These are phyloP conservation scores for Teratosphaeria pseudoeucalypti DNA, from an alignment of 2,329 filamentous ascomycete species.

Conservation along the genomic window DNA sequence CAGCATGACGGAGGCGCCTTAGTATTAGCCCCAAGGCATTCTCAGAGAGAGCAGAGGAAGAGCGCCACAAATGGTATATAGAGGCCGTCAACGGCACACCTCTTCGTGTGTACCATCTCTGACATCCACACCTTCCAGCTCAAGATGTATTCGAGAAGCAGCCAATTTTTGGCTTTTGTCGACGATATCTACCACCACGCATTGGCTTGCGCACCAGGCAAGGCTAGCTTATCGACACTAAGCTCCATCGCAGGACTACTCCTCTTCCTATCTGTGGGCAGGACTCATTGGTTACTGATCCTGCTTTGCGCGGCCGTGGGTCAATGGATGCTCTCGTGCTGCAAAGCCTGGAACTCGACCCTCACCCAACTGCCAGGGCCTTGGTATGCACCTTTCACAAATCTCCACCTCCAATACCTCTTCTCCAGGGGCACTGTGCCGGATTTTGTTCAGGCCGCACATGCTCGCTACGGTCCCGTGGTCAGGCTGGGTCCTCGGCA, in stretches of 20 bases:
- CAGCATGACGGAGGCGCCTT: too few species aligned
- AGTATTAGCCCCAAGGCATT: too few species aligned
- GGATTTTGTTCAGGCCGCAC: not conserved
- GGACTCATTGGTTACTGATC: not conserved
- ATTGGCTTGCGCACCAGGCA: not conserved
- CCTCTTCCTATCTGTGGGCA: not conserved
- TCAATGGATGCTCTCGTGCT: not conserved
- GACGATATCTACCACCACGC: not conserved
- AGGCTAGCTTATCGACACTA: not conserved
- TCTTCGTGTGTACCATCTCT: not conserved
- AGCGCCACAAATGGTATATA: not conserved
- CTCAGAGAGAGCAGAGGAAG: too few species aligned
- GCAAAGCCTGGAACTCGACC: not conserved
- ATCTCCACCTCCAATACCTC: not conserved
- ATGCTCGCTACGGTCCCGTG: not conserved
- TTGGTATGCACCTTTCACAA: not conserved
- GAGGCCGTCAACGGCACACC: not conserved
- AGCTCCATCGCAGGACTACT: not conserved
- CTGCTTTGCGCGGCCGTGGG: not conserved
- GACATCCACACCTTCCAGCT: not conserved
- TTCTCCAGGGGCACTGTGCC: not conserved
- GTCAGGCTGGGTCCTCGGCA: not conserved
- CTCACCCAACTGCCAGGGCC: not conserved
- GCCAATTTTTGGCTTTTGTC: not conserved
- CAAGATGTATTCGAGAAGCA: not conserved